Conservation (phyloP, 75 land plant species). For the Pinus albicaulis region DNA sequence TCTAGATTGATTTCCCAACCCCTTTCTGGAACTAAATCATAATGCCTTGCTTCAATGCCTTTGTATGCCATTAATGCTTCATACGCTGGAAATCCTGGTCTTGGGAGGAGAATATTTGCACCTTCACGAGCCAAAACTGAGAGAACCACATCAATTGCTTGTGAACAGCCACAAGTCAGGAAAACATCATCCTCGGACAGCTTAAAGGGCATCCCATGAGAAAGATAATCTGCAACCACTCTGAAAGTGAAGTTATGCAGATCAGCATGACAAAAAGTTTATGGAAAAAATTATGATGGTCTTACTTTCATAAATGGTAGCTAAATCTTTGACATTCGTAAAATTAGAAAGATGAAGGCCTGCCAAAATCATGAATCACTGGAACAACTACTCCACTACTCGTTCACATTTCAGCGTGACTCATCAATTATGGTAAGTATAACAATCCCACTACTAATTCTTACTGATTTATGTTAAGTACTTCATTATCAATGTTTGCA, state of each 20-base stretch:
- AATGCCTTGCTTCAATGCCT: conserved; percentile 59
- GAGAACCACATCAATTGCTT: conserved; percentile 63
- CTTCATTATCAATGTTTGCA: background rate
- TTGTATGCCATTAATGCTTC: conserved; percentile 39
- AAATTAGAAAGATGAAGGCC: background rate
- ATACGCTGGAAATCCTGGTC: conserved; percentile 77
- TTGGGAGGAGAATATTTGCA: conserved; percentile 77
- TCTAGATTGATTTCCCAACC: conserved; percentile 83
- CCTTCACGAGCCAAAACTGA: conserved; percentile 46
- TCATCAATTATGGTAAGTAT: background rate
- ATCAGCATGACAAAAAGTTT: background rate
- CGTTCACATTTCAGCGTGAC: no score
- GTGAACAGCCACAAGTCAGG: conserved; percentile 68
- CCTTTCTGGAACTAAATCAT: conserved; percentile 71
- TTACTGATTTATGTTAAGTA: background rate
- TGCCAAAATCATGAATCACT: no score
- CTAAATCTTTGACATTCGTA: background rate
- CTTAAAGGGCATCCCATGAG: conserved; percentile 46
- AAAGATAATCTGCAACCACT: conserved; percentile 73
- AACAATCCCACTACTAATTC: background rate
- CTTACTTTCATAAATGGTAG: background rate
- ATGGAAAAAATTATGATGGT: background rate
- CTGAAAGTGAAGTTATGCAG: conserved; percentile 15
- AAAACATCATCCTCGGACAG: conserved; percentile 69
- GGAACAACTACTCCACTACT: background rate